Percentiles rank a stretch among this genome's conserved stretches.
Evolutionary conservation across 768 basidiomycete species (phyloP).

Genomic region (Boletus pseudo-olivaceus): DNA sequence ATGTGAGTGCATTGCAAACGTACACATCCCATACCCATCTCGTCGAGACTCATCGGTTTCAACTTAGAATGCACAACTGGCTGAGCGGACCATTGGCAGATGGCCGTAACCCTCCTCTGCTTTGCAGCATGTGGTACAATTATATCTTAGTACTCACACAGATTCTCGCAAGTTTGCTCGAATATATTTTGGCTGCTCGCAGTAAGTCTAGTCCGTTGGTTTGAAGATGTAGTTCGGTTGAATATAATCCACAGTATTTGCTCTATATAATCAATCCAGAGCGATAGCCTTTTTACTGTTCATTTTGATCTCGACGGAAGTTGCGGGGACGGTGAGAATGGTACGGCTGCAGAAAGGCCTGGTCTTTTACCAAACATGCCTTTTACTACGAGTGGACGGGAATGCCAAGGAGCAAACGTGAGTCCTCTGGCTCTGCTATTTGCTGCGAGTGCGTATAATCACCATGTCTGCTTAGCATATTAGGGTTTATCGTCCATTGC

Average conservation of each 20-base stretch:
- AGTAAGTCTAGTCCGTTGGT: no score
- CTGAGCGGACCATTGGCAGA: constrained; percentile 5
- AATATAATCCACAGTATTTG: no score
- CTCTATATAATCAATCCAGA: constrained; percentile 16
- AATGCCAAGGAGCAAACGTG: not conserved
- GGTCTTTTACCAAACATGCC: constrained; percentile 5
- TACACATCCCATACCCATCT: not conserved
- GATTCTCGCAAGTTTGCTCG: no score
- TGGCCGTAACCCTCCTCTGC: constrained; percentile 6
- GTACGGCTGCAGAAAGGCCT: not conserved
- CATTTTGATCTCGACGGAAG: constrained; percentile 2
- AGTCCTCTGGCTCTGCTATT: not conserved
- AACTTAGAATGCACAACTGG: constrained; percentile 14
- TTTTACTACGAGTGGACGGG: not conserved
- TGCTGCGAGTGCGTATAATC: not conserved
- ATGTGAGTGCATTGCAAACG: constrained; percentile 16
- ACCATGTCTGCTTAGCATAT: constrained; percentile 1
- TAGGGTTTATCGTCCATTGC: constrained; percentile 12
- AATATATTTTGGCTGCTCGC: no score
- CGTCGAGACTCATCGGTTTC: not conserved
- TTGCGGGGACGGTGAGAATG: not conserved
- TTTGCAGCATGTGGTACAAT: constrained; percentile 10
- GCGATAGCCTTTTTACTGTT: constrained; percentile 7
- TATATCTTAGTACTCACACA: no score
- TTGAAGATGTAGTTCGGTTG: no score